Percentiles rank a stretch among this genome's conserved stretches.
Evolutionary conservation across 73 alveolate species (phyloP).

Genomic region (Tetrahymena thermophila): DNA sequence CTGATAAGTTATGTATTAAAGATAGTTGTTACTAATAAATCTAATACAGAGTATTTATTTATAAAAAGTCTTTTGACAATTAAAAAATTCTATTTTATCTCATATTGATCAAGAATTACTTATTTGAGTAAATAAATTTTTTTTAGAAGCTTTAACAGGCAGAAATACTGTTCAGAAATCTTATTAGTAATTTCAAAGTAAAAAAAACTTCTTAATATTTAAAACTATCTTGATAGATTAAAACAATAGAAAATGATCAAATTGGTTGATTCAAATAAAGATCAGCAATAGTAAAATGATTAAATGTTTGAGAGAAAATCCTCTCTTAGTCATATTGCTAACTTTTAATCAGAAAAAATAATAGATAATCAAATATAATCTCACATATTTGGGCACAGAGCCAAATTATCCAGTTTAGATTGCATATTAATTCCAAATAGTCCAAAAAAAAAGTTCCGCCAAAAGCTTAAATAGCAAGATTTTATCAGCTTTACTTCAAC

Average conservation of each 20-base stretch:
- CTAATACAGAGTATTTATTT: no score
- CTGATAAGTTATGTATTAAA: no score
- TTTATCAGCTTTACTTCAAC: neutral
- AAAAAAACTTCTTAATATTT: neutral
- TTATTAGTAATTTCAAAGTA: neutral
- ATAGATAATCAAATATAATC: neutral
- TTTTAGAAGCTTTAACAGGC: neutral
- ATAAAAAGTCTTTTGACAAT: no score
- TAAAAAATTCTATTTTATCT: no score
- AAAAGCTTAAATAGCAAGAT: neutral
- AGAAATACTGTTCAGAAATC: neutral
- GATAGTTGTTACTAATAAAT: no score
- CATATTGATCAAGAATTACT: neutral
- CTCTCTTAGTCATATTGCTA: neutral
- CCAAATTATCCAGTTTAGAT: neutral
- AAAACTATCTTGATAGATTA: neutral
- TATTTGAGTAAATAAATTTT: neutral
- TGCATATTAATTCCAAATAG: neutral
- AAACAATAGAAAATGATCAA: neutral
- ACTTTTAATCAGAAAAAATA: neutral
- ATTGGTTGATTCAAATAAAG: neutral
- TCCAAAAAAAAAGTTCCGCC: neutral
- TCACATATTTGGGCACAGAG: neutral
- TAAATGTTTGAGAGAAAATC: neutral
- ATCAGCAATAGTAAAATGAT: neutral